Base-by-base conservation (phyloP, 345 rosid species). In the Cochlearia excelsa region DNA sequence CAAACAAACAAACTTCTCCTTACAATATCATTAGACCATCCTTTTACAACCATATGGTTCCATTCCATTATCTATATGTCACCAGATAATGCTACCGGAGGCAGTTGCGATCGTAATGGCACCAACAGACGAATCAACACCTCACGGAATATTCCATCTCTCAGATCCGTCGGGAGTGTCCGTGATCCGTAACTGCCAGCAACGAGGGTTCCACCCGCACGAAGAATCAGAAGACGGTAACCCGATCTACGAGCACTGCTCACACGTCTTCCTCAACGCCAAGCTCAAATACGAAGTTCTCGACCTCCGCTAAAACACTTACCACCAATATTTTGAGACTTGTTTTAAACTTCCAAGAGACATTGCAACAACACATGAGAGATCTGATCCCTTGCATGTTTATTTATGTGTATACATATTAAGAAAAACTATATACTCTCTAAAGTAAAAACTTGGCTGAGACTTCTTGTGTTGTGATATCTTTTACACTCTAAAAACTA, bases 201-300 rank as follows among this genome's bases (percentile, higher is more conserved):
- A 93, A 71, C 80, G 95, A 31, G 99, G 99, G 16, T 93, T 93
- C 74, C 99, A 93, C 73, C 99, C 99, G 11, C 99, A 93, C 27
- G 99, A 93, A 65, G 99, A 93, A 72, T 71, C 97, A 39, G 50
- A 42, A 38, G 92, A 89, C 30, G 96, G 97, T 40, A 89, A 52
- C 70, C 75, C 91, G 30, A 81, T 93, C 53, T 93, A 93, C 38
- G 97, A 93, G 74, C 97, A 89, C 66, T 89, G 95, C 70, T 89
- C 97, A 34, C 99, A 93, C 59, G 97, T 89, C 51, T 87, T 71
- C 61, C 78, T 93, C 89, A 93, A 94, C 39, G 45, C 95, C 26
- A 80, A 78, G 30, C 55, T 76, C 71, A 77, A 72, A 54, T 85
- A 72, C 67, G 82, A 94, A n/a, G 80, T 94, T 59, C 70, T 90